Evolutionary conservation across 1,139 yeast species (phyloP).

Genomic region (Debaryomycetaceae sp.): DNA sequence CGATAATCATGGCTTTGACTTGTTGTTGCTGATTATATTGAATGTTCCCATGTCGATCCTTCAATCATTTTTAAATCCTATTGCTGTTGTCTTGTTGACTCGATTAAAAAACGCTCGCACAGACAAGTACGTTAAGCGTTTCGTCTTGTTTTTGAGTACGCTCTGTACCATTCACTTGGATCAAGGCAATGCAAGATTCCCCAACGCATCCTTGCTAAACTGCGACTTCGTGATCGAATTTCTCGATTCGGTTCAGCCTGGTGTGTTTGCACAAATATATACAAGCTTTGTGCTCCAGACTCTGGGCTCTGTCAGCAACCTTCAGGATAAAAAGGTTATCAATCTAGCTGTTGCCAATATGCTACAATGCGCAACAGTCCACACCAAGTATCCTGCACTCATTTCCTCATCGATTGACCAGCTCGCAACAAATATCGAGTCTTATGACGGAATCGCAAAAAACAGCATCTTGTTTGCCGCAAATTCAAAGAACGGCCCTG

Average conservation of each 20-base stretch:
- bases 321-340: conserved; percentile 66
- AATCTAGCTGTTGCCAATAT: conserved; percentile 65
- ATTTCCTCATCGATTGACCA: conserved; percentile 42
- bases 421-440: conserved; percentile 34
- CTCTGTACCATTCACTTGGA: conserved; percentile 27
- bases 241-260: conserved; percentile 53
- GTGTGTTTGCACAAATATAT: conserved; percentile 57
- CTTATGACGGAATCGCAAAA: conserved; percentile 27
- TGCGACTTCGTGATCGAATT: conserved; percentile 45
- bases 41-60: conserved; percentile 42
- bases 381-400: conserved; percentile 30
- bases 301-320: conserved; percentile 52
- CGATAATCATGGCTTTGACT: conserved; percentile 75
- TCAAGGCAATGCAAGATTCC: conserved; percentile 3
- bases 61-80: conserved; percentile 52
- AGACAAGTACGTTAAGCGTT: conserved; percentile 66
- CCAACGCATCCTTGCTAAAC: conserved; percentile 13
- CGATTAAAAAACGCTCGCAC: conserved; percentile 75
- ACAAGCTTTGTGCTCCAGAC: conserved; percentile 57
- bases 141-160: conserved; percentile 56
- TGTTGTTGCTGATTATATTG: conserved; percentile 59
- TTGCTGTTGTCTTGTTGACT: conserved; percentile 66
- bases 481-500: conserved; percentile 1
- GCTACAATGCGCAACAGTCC: conserved; percentile 7
- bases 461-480: conserved; percentile 15